Base-by-base conservation (phyloP, 2,329 filamentous ascomycete genomes). In the Diplodia intermedia region DNA sequence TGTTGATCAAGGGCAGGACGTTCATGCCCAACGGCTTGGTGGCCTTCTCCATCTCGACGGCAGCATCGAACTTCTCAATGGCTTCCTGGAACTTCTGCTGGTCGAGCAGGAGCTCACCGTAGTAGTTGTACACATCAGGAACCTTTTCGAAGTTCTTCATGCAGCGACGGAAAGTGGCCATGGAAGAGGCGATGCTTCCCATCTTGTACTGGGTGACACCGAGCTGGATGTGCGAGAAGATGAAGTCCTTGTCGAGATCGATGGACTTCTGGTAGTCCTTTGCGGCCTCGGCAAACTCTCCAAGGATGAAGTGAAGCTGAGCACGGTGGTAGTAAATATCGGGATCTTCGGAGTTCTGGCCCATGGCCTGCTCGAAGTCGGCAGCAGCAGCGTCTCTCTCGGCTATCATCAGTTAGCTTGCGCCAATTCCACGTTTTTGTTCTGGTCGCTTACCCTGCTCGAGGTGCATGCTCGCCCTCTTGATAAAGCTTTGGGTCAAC, bases 171-270 rank as follows among this genome's bases (percentile, higher is more conserved):
- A 99, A 98, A 6, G 95, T 99, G 43, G 95, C 94, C 93, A 98
- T 98, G 56, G 94, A 97, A 9, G 94, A 97, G 8, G 95, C 95
- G 69, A 99, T 91, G 36, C 93, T 97, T 73, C 95, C 95, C 91
- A 98, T 96, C 89, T 99, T 99, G 86, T 99, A 99, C 82, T 99
- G 95, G 61, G 95, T 99, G 65, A 99, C 95, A 79, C 95, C 95
- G 53, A 99, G 91, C 82, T 99, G 95, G 76, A 99, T 99, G 83
- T 99, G 95, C 8, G 94, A 98, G 87, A 97, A 99, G 83, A 99
- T 99, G 82, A 99, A 99, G 73, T 92, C 90, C 73, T 89, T 88
- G 84, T 99, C 95, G 36, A 99, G 87, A 75, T 99, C 95, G 76
- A 99, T 99, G 2, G 95, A 98, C 83, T 97, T 97, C 80, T 99